Evolutionary conservation across 805 yeast genomes (phyloP), one percentile per base, ranked within the genome.

Genomic region (Scheffersomyces coipomensis): DNA sequence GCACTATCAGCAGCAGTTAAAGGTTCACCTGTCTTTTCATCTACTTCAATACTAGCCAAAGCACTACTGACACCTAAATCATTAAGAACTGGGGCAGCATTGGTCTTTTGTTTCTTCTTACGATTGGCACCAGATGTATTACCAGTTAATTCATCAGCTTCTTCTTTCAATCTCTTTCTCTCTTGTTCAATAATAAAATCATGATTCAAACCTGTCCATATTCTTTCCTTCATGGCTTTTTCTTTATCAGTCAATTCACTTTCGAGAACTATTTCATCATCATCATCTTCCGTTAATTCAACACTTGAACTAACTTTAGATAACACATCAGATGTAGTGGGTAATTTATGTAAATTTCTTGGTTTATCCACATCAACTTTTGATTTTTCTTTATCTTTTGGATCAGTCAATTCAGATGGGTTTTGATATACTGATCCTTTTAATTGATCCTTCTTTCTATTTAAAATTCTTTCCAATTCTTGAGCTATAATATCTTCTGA

Each of bases 141-240:
- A 4, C 98, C 99, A 0, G 91, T 84, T 22, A 87, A 76, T 43
- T 77, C 79, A 63, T 93, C 98, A 0, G 96, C 93, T 56, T 89
- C 96, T 37, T 76, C 75, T 57, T 90, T 88, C 43, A 91, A 69
- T 45, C 90, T 69, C 55, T 88, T 89, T 49, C 79, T 78, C 52
- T 91, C 97, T 61, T 88, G 96, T 34, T 85, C 93, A 7, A 88
- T 58, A 39, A 93, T 64, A 55, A 79, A 93, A 21, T 90, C 98
- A 43, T 85, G 86, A 60, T 95, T 90, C 29, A 88, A 71, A 2
- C 93, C 90, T 38, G 85, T 81, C 98, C 99, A 93, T 3, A 90
- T 78, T 43, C 85, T 73, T 49, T 88, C 90, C 59, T 91, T 93
- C 46, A 83, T 57, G 40, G 66, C 73, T 9, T 82, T 73, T 45